phyloP scores from a whole-genome alignment of 1,139 yeast genomes.

The Pichia sp. region DNA sequence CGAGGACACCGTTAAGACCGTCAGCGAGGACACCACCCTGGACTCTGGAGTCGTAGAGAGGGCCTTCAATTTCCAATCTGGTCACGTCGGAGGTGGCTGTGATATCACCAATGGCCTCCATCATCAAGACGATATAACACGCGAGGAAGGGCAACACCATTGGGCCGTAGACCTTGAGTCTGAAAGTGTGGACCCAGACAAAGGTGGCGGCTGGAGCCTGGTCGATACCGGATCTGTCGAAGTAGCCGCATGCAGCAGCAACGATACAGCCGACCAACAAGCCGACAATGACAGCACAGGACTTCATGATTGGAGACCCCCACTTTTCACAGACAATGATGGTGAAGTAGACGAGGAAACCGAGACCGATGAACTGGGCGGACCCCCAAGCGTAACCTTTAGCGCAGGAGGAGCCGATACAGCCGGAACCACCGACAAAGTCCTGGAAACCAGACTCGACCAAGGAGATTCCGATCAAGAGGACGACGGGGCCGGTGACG shows the following conservation, averaged over 20 bases:
- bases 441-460: conserved; percentile 69
- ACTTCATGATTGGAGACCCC: conserved; percentile 93
- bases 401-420: conserved; percentile 40
- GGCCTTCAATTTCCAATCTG: conserved; percentile 77
- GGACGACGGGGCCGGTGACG: conserved; percentile 89
- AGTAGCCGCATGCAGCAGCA: conserved; percentile 87
- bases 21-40: conserved; percentile 93
- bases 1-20: conserved; percentile 63
- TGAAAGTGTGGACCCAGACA: conserved; percentile 83
- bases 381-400: conserved; percentile 74
- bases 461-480: conserved; percentile 70
- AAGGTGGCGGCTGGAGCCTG: conserved; percentile 82
- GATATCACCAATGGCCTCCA: conserved; percentile 91
- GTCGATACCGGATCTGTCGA: conserved; percentile 50
- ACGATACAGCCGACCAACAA: conserved; percentile 83
- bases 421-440: conserved; percentile 87
- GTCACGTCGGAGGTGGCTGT: conserved; percentile 92
- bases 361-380: conserved; percentile 79
- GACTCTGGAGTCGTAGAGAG: conserved; percentile 70
- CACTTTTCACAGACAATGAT: conserved; percentile 75
- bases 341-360: conserved; percentile 71
- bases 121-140: conserved; percentile 71
- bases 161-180: conserved; percentile 72
- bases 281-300: conserved; percentile 86
- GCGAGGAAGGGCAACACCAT: conserved; percentile 79